Evolutionary conservation across 495 filamentous ascomycete genomes (phyloP).

Genomic region (Trichoderma virens): DNA sequence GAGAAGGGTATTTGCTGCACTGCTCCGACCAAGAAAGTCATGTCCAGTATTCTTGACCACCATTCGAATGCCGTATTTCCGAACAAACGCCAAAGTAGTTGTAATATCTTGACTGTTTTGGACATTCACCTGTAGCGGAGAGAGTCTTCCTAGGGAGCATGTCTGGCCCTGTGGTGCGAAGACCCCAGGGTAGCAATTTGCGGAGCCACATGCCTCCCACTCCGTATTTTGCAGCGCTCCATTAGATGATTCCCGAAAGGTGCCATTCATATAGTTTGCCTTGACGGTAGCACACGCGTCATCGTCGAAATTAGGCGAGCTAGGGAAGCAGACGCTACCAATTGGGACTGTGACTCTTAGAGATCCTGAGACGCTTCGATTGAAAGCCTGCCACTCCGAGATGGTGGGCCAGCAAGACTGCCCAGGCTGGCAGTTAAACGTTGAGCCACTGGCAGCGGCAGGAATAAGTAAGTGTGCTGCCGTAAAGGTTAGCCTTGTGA

Average conservation of each 20-base stretch:
- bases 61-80: conserved; percentile 43
- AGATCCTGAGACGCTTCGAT: conserved; percentile 26
- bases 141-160: not conserved
- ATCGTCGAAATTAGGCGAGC: conserved; percentile 22
- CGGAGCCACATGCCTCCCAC: conserved; percentile 28
- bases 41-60: conserved; percentile 36
- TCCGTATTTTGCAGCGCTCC: conserved; percentile 16
- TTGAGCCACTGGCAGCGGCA: conserved; percentile 1
- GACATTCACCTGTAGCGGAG: conserved; percentile 33
- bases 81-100: conserved; percentile 48
- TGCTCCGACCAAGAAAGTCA: conserved; percentile 1
- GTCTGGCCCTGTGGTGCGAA: not conserved
- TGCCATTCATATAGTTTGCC: conserved; percentile 21
- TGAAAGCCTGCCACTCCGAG: conserved; percentile 35
- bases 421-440: conserved; percentile 1
- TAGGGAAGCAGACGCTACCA: conserved; percentile 33
- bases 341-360: conserved; percentile 34
- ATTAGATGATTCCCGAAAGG: conserved; percentile 17
- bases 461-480: not conserved
- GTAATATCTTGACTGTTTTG: conserved; percentile 42
- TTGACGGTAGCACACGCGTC: conserved; percentile 12
- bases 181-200: conserved; percentile 17
- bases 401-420: conserved; percentile 41
- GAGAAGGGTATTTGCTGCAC: not conserved
- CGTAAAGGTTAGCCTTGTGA: not conserved